Evolutionary conservation across 495 filamentous ascomycete genomes (phyloP).

Genomic region (Aspergillus avenaceus): DNA sequence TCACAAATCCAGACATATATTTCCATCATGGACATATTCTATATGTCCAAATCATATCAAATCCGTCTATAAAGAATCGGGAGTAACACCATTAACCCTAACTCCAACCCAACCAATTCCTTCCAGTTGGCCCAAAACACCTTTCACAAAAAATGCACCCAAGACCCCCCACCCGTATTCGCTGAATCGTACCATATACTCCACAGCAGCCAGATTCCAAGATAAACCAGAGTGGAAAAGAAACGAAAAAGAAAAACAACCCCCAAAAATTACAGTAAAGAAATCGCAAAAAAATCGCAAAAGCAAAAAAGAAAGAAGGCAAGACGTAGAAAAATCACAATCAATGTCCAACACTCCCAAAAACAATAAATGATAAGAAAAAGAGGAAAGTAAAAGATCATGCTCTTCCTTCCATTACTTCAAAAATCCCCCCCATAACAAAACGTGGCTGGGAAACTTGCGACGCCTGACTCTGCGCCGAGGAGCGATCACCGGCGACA

Average conservation of each 20-base stretch:
- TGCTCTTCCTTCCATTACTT: constrained; percentile 44
- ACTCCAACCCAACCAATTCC: neutral
- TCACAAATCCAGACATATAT: neutral
- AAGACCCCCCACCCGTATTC: neutral
- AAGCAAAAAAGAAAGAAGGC: neutral
- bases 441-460: constrained; percentile 26
- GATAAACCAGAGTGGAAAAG: neutral
- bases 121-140: neutral
- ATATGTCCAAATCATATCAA: neutral
- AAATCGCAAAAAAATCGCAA: neutral
- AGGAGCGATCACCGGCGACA: constrained; percentile 3
- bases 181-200: neutral
- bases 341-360: no score
- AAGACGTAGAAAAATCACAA: neutral
- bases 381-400: constrained; percentile 10
- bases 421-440: constrained; percentile 46
- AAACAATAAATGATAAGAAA: neutral
- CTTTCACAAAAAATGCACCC: neutral
- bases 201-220: neutral
- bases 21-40: neutral
- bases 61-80: neutral
- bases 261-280: no score
- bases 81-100: neutral
- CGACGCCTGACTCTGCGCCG: neutral
- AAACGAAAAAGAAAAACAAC: neutral